Conservation (phyloP, 257 asterid genomes). For the Nicotiana noctiflora region DNA sequence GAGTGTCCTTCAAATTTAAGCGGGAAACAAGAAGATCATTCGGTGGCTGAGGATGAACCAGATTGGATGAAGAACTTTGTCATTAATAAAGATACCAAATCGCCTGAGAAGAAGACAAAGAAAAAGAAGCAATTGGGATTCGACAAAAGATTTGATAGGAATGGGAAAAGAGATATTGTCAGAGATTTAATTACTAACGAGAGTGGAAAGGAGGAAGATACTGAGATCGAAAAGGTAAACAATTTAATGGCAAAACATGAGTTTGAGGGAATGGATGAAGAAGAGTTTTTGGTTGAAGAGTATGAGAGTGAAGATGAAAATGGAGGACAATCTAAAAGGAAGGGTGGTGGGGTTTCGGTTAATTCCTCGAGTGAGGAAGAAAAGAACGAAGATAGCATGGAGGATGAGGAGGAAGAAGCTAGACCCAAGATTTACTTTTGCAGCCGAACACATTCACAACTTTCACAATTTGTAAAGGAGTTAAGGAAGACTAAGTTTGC, state of each 20-base stretch:
- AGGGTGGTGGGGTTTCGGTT: slow-evolving; percentile 37
- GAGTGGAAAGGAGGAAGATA: slow-evolving; percentile 22
- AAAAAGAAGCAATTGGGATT: slow-evolving; percentile 20
- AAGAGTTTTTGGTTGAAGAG: slow-evolving; percentile 75
- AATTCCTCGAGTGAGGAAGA: slow-evolving; percentile 67
- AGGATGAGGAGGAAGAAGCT: slow-evolving; percentile 47
- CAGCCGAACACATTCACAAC: slow-evolving; percentile 97
- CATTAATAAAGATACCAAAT: slow-evolving; percentile 36
- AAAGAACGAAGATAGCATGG: slow-evolving; percentile 34
- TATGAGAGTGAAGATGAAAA: slow-evolving; percentile 67
- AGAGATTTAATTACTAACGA: slow-evolving; percentile 40
- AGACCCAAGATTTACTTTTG: slow-evolving; percentile 68
- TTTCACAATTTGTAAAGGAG: slow-evolving; percentile 91
- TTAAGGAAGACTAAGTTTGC: slow-evolving; percentile 77
- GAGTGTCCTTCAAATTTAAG: slow-evolving; percentile 13
- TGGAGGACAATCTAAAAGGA: slow-evolving; percentile 48
- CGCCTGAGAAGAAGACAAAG: slow-evolving; percentile 23
- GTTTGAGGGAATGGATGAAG: slow-evolving; percentile 46
- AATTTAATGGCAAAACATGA: slow-evolving; percentile 25
- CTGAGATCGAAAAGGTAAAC: slow-evolving; percentile 18
- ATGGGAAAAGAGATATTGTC: slow-evolving; percentile 20
- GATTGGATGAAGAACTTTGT: slow-evolving; percentile 81
- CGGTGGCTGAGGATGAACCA: slow-evolving; percentile 57
- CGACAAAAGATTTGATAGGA: slow-evolving; percentile 17
- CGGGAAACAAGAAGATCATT: slow-evolving; percentile 29